Percentiles rank a stretch among this genome's conserved stretches.
phyloP scores from a whole-genome alignment of 2,329 filamentous ascomycete species.

The Erysiphe pulchra region DNA sequence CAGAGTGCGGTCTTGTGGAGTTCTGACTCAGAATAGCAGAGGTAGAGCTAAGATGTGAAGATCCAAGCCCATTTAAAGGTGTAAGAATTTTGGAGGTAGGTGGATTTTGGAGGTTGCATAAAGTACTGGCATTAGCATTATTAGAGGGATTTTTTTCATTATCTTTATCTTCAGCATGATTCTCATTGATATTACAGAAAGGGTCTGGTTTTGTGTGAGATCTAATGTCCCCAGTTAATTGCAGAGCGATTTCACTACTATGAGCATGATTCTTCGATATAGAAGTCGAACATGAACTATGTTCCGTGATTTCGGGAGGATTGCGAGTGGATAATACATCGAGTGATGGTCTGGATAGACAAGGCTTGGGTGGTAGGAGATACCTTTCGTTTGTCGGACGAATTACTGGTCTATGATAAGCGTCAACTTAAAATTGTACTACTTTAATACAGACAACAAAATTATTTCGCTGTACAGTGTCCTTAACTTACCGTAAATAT shows the following conservation, averaged over 20 bases:
- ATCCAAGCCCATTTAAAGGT: not conserved
- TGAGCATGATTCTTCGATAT: not conserved
- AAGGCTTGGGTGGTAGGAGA: not conserved
- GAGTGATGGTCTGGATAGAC: not conserved
- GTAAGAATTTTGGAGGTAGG: not conserved
- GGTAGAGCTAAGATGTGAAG: not conserved
- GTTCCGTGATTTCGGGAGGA: not conserved
- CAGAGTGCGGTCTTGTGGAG: slow-evolving; percentile 12
- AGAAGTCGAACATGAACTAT: not conserved
- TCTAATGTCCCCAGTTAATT: not conserved
- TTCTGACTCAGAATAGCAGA: slow-evolving; percentile 2
- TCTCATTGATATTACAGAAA: not conserved
- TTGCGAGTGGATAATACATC: not conserved
- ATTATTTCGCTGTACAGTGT: not conserved
- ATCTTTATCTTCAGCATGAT: not conserved
- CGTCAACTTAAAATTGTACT: slow-evolving; percentile 4
- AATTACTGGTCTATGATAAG: slow-evolving; percentile 25
- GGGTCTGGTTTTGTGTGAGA: not conserved
- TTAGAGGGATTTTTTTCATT: not conserved
- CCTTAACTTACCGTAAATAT: slow-evolving; percentile 41
- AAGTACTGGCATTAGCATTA: slow-evolving; percentile 3
- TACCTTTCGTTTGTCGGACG: slow-evolving; percentile 27
- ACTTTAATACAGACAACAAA: too few species aligned
- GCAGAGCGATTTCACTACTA: not conserved
- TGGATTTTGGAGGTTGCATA: not conserved